Evolutionary conservation across 1,139 yeast genomes (phyloP).

Genomic region (Lodderomyces pseudojiufengensis): DNA sequence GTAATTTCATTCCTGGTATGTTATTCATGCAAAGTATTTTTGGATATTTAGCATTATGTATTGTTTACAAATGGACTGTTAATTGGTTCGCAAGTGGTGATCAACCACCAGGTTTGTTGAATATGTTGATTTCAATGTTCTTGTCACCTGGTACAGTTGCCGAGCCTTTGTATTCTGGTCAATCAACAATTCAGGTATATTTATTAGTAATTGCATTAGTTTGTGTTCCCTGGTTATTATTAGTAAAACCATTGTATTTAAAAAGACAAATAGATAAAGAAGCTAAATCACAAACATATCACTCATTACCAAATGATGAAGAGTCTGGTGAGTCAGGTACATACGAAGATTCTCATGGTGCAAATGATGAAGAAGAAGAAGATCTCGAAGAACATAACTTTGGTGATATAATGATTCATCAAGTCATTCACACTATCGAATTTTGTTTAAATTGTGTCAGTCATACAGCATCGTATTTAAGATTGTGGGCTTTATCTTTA

Average conservation of each 20-base stretch:
- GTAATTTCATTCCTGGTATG: conserved; percentile 76
- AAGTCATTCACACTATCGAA: conserved; percentile 76
- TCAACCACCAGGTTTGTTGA: conserved; percentile 78
- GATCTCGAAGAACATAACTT: conserved; percentile 57
- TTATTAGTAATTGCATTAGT: conserved; percentile 58
- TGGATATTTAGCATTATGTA: conserved; percentile 69
- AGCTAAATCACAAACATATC: conserved; percentile 29
- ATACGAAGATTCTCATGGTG: conserved; percentile 14
- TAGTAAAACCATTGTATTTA: conserved; percentile 60
- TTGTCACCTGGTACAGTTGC: conserved; percentile 71
- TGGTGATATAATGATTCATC: conserved; percentile 76
- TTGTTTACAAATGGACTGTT: conserved; percentile 74
- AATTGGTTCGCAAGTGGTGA: conserved; percentile 67
- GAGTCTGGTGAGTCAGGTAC: conserved; percentile 23
- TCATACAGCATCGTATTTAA: conserved; percentile 73
- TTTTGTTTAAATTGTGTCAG: conserved; percentile 76
- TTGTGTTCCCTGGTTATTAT: conserved; percentile 74
- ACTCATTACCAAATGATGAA: conserved; percentile 22
- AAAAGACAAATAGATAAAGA: conserved; percentile 42
- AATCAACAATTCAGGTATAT: conserved; percentile 56
- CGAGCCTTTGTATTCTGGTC: conserved; percentile 63
- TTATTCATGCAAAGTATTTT: conserved; percentile 81
- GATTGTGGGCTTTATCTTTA: conserved; percentile 76
- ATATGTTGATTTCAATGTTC: conserved; percentile 81
- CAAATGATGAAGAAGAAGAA: conserved; percentile 47